These are phyloP conservation scores for Catharanthus roseus DNA, from an alignment of 257 asterid genomes.

Conservation along the genomic window DNA sequence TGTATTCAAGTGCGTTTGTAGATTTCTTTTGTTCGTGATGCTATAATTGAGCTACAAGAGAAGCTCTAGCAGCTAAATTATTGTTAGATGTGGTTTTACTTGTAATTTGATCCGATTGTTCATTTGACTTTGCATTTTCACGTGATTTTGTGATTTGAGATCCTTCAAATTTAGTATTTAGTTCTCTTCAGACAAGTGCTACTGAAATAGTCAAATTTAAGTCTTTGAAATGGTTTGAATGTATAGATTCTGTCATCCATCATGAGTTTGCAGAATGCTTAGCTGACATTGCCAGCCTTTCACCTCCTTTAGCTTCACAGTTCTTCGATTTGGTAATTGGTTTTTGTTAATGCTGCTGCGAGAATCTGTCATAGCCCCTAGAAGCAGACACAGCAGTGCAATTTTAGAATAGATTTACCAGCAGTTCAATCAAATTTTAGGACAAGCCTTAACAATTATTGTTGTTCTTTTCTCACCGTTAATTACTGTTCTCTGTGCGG, in stretches of 20 bases:
- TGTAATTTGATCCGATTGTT: neutral
- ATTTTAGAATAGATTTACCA: neutral
- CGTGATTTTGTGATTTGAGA: neutral
- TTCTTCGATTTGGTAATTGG: neutral
- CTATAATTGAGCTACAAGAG: neutral
- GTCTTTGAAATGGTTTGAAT: conserved; percentile 3
- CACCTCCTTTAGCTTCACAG: neutral
- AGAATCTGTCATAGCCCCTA: no score
- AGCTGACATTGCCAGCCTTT: neutral
- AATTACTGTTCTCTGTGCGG: neutral
- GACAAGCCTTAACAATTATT: neutral
- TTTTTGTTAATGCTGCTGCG: neutral
- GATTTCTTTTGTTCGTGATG: neutral
- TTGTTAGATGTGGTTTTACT: neutral
- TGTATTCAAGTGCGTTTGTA: neutral
- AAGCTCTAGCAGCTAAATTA: conserved; percentile 2
- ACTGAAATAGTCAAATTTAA: neutral
- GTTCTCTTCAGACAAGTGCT: neutral
- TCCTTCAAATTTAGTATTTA: neutral
- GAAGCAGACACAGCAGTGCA: neutral
- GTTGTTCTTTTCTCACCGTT: neutral
- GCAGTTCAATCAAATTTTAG: neutral
- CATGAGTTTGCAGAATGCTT: neutral
- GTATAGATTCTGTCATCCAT: no score
- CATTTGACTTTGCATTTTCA: neutral